Base-by-base conservation (phyloP, 176 grass and related monocot species). In the Triticum dicoccoides region DNA sequence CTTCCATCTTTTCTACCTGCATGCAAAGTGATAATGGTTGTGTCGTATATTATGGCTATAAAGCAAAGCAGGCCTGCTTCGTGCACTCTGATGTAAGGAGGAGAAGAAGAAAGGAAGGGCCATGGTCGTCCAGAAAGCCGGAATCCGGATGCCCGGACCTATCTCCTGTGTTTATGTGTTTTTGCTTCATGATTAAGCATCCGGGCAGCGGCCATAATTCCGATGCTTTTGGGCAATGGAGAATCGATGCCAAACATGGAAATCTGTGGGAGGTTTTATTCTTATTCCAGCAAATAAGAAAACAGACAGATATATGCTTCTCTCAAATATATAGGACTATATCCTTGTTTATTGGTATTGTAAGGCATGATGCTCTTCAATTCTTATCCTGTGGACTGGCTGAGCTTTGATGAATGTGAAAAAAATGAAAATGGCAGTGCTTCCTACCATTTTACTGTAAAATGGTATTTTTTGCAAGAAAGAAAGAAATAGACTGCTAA, bases 161-260 rank as follows among this genome's bases (percentile, higher is more conserved):
- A 59, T 14, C 58, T 89, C 61, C 17, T 8, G 54, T 59, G 54
- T 59, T 58, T 54, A 17, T 54, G 15, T 61, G 3, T 47, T 44
- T 39, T 90, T 85, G 47, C 93, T 97, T 94, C 94, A 68, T 82
- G 87, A 82, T 91, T 97, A 94, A 97, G 94, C 80, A 93, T 91
- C 84, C 65, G 64, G 65, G 56, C 29, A 61, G 83, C 65, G 69
- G 58, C 85, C 61, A 80, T 84, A 49, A 80, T 90, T 76, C 85
- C 66, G 51, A 17, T 45, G 47, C 76, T 41, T 87, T 83, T 69
- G n/a, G 13, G 13, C 71, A 13, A 11, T 15, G 52, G 12, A 45
- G 70, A 91, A 85, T 91, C 86, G 64, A 76, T 91, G 81, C 89
- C 49, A 44, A 71, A 18, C 62, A 84, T 73, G 67, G 8, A 49